Percentiles rank a stretch among this genome's conserved stretches.
Conservation (phyloP, 257 asterid species). For the Cinchona pubescens region DNA sequence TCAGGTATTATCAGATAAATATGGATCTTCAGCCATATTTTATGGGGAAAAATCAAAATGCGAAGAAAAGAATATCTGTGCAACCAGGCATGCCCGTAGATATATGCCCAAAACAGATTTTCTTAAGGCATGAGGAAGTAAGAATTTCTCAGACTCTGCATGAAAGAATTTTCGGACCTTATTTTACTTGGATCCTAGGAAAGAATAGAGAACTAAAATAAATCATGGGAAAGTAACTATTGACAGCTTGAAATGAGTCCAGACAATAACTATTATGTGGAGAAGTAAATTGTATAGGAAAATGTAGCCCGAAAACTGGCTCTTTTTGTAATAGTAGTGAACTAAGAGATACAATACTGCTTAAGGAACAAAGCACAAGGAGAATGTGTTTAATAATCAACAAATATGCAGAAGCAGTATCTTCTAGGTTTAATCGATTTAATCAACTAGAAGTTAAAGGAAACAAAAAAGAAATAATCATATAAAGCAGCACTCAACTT, state of each 20-base stretch:
- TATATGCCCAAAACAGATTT: neutral
- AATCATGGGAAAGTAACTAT: too few species aligned
- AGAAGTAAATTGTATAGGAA: neutral
- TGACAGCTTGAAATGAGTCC: neutral
- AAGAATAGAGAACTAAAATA: neutral
- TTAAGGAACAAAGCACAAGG: neutral
- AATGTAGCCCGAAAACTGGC: neutral
- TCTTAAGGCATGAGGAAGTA: neutral
- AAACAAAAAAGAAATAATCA: neutral
- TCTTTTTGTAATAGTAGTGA: neutral
- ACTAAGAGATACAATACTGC: neutral
- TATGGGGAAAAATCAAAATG: neutral
- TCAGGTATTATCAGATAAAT: neutral
- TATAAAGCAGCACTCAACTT: neutral
- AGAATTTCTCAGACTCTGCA: neutral
- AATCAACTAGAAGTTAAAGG: neutral
- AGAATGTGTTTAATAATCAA: neutral
- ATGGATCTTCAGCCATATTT: neutral
- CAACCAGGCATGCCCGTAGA: neutral
- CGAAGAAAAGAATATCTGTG: neutral
- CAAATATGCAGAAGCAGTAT: neutral
- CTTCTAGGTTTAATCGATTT: too few species aligned
- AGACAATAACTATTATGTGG: neutral
- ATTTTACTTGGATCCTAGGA: neutral
- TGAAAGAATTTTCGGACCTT: neutral